Base-by-base conservation (phyloP, 1,284 basidiomycete species). In the Cutaneotrichosporon spelunceum region DNA sequence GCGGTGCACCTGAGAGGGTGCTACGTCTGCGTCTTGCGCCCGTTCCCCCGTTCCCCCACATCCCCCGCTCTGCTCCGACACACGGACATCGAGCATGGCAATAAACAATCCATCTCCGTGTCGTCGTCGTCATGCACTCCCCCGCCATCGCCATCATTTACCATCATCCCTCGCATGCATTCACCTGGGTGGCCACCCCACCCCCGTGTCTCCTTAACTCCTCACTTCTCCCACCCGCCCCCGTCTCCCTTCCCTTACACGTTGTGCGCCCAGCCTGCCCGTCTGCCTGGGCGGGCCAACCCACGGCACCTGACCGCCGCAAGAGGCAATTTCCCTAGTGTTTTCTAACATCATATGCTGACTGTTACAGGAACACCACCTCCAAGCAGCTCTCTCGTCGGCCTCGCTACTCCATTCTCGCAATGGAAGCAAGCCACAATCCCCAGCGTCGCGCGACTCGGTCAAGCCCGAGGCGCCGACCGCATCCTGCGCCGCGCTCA, bases 351-450 rank as follows among this genome's bases (percentile, higher is more conserved):
- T 4, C 26, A 33, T 33, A 27, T 27, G 83, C 84, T 88, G 60
- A 55, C 65, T 73, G 72, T 67, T 27, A 63, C 82, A 94, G 91
- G 93, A 96, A 84, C 90, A 94, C 74, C 93, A 95, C 78, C 79
- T 96, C 33, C 92, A 94, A 80, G 89, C 89, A 47, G 77, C 76
- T 33, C 69, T 76, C 21, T 78, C 76, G 24, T 78, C 78, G 33
- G 75, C 74, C 13, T 78, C 78, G 29, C 68, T 74, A 21, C 64
- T 80, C 16, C 74, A 77, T 56, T 76, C 75, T 29, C 63, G 68
- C n/a, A 59, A 71, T 67, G 60, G 64, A n/a, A 62, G 64, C n/a
- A 71, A 72, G 57, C 65, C 73, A 61, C 26, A 69, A 67, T 24
- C 68, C 68, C 52, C 49, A 30, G 33, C 66, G 39, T 62, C 66